Evolutionary conservation across 2,329 filamentous ascomycete species (phyloP), one percentile per base, ranked within the genome.

Genomic region (Aspergillus piperis): DNA sequence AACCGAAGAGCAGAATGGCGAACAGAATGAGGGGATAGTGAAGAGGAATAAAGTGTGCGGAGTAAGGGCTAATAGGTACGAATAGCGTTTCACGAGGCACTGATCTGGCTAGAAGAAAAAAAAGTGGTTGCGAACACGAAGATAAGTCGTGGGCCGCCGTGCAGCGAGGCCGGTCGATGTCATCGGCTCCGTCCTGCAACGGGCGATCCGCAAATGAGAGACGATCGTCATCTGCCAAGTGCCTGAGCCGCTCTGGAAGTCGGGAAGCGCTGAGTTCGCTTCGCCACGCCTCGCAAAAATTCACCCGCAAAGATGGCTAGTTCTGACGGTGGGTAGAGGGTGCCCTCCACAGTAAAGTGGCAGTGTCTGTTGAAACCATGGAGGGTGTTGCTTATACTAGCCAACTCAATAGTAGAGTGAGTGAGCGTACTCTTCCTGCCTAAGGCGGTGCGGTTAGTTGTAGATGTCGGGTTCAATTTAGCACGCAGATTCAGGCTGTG

Each of bases 171-270:
- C 71, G 67, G 65, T 73, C 70, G 68, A 75, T 74, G 72, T 73
- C 72, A 73, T 74, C 71, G 68, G 66, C 61, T 63, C 41, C 41
- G 41, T 44, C 64, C 62, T 58, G 54, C 65, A 68, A 67, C 64
- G 62, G 67, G 48, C 55, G 57, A 70, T 71, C 70, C 63, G 67
- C 72, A 68, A 74, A 73, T 78, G 85, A 88, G 64, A 85, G 64
- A 85, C 82, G 0, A 89, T 88, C 68, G 92, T 89, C 69, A 62
- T 65, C 61, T 61, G 62, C 63, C 66, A 67, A 67, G 60, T 66
- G 50, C 65, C 62, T 65, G 59, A 62, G 54, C 59, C 61, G 47
- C 47, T 50, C 47, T 30, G 25, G 25, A 50, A 30, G 25, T 27
- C 21, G 13, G n/a, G 47, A 27, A 27, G 23, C 25, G 13, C 13